Percentiles rank a stretch among this genome's conserved stretches.
phyloP scores from a whole-genome alignment of 2,329 filamentous ascomycete genomes.

The Penicillium sp. region DNA sequence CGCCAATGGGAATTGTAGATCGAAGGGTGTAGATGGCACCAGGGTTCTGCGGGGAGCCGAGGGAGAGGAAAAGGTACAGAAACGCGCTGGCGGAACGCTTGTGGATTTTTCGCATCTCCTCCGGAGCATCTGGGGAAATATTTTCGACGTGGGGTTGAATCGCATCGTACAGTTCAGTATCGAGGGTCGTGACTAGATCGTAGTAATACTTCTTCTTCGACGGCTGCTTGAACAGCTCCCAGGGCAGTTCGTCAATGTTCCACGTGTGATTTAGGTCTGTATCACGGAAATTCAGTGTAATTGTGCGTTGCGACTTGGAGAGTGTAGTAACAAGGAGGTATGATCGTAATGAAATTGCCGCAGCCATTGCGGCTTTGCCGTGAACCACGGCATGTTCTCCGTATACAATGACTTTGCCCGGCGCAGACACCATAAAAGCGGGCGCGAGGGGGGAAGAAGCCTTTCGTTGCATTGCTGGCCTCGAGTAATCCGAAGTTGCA shows the following conservation, averaged over 20 bases:
- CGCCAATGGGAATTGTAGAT: constrained; percentile 90
- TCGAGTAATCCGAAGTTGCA: constrained; percentile 11
- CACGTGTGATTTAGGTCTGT: constrained; percentile 88
- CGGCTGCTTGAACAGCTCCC: constrained; percentile 77
- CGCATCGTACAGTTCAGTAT: constrained; percentile 78
- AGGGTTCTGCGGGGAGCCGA: constrained; percentile 78
- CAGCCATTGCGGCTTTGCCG: constrained; percentile 94
- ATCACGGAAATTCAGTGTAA: constrained; percentile 88
- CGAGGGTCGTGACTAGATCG: constrained; percentile 81
- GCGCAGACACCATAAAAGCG: constrained; percentile 96
- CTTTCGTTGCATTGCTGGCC: constrained; percentile 40
- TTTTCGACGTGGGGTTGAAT: constrained; percentile 77
- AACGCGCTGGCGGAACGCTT: constrained; percentile 81
- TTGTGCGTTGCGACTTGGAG: constrained; percentile 86
- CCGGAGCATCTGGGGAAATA: constrained; percentile 70
- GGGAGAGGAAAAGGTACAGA: constrained; percentile 88
- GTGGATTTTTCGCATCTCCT: constrained; percentile 81
- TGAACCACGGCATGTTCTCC: constrained; percentile 98
- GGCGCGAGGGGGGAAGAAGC: constrained; percentile 70
- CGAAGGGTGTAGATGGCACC: constrained; percentile 88
- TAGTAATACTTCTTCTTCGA: constrained; percentile 95
- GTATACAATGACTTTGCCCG: constrained; percentile 97
- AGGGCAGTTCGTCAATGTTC: constrained; percentile 91
- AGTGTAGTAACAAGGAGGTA: constrained; percentile 95
- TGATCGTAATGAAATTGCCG: constrained; percentile 90